Evolutionary conservation across 1,284 basidiomycete genomes (phyloP), one percentile per base, ranked within the genome.

Genomic region (Testicularia cyperi): DNA sequence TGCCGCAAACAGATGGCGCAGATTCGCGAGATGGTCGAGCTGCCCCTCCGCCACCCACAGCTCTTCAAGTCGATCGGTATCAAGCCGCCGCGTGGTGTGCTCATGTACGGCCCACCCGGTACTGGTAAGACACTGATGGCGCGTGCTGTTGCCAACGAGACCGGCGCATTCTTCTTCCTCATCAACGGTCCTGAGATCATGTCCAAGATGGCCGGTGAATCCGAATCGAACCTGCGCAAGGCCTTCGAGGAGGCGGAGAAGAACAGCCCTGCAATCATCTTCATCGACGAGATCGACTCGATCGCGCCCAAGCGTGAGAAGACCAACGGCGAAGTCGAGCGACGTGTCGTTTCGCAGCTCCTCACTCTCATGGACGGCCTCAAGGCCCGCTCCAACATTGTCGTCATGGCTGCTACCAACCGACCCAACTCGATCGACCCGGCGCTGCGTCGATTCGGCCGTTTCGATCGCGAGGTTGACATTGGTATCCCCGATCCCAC

Each of bases 61-160:
- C 85, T 99, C 13, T 98, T 97, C 87, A 98, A 98, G 79, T 92
- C 90, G 19, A 98, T 98, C 74, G 94, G 94, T 85, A 98, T 99
- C 84, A 98, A 97, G 80, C 95, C 94, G 25, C 95, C 95, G 27
- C 88, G 95, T 68, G 75, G 74, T 56, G 74, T 76, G 16, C 66
- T 76, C 44, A 76, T 76, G 74, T 76, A 65, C 44, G 74, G 74
- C 24, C 74, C 74, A n/a, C 74, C 74, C 4, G 74, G 74, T 60
- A 76, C 74, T 12, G 74, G 74, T 53, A 76, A 76, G 54, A 76
- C 74, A 30, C 63, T 76, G n/a, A 98, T 99, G 94, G 94, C 95
- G 32, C 87, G 95, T 69, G 95, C 95, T 9, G 95, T 98, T 31
- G 95, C 94, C 58, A 98, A 98, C 78, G 95, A 99, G 80, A 98